These are phyloP conservation scores for Trichosporon asahii DNA, from an alignment of 1,284 basidiomycete species.

Conservation along the genomic window DNA sequence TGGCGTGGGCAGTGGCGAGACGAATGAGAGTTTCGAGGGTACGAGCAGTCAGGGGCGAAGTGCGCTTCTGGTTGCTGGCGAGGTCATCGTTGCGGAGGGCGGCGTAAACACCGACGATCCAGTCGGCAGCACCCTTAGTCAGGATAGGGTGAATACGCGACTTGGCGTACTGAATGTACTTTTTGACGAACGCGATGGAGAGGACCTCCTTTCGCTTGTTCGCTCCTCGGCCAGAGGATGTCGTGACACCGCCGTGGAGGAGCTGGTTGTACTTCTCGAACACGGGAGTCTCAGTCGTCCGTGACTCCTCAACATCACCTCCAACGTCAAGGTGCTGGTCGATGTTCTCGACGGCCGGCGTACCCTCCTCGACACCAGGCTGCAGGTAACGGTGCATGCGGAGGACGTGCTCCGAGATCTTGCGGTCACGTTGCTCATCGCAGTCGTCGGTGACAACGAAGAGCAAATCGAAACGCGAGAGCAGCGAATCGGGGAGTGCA, in stretches of 20 bases:
- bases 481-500: slow-evolving; percentile 92
- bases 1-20: slow-evolving; percentile 95
- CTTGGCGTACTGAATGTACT: slow-evolving; percentile 98
- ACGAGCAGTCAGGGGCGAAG: slow-evolving; percentile 94
- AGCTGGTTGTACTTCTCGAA: slow-evolving; percentile 97
- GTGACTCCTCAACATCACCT: slow-evolving; percentile 58
- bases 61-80: slow-evolving; percentile 88
- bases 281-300: slow-evolving; percentile 66
- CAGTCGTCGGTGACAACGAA: slow-evolving; percentile 99
- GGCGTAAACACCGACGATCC: slow-evolving; percentile 90
- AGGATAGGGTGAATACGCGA: slow-evolving; percentile 76
- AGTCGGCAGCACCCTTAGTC: slow-evolving; percentile 89
- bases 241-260: slow-evolving; percentile 76
- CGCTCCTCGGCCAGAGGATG: slow-evolving; percentile 59
- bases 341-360: slow-evolving; percentile 80
- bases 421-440: slow-evolving; percentile 87
- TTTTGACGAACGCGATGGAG: slow-evolving; percentile 92
- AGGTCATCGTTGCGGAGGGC: slow-evolving; percentile 87
- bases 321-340: slow-evolving; percentile 83
- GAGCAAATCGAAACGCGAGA: slow-evolving; percentile 98
- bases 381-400: slow-evolving; percentile 96
- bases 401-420: slow-evolving; percentile 95
- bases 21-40: slow-evolving; percentile 98
- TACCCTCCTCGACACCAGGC: slow-evolving; percentile 86
- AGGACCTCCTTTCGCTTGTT: slow-evolving; percentile 76